These are phyloP conservation scores for Xerocomus potaroensis DNA, from an alignment of 768 basidiomycete species.

Conservation along the genomic window DNA sequence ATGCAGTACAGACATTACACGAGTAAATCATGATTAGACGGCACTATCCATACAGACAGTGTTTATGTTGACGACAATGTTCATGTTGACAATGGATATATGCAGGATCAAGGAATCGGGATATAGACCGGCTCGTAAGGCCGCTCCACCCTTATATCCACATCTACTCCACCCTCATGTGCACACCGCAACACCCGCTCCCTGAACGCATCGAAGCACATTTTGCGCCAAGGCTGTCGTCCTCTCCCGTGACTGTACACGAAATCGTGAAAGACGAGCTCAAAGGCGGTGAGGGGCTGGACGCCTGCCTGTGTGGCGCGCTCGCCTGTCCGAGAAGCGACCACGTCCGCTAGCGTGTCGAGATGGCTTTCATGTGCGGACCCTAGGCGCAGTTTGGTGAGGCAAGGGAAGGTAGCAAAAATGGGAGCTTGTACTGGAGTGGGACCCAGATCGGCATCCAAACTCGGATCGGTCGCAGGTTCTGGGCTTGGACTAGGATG, in stretches of 20 bases:
- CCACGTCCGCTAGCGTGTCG: conserved; percentile 11
- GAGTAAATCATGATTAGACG: too few relatives aligned
- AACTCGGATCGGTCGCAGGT: neutral
- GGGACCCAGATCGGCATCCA: neutral
- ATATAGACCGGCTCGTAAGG: conserved; percentile 27
- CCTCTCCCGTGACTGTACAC: conserved; percentile 9
- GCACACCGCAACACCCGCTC: conserved; percentile 20
- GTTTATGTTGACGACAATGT: too few relatives aligned
- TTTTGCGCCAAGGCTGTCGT: conserved; percentile 11
- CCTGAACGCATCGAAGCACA: conserved; percentile 18
- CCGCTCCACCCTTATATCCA: conserved; percentile 22
- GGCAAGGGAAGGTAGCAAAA: conserved; percentile 8
- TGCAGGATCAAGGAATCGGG: conserved; percentile 10
- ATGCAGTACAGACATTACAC: too few relatives aligned
- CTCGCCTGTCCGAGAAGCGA: conserved; percentile 16
- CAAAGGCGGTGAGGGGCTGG: conserved; percentile 10
- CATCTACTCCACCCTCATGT: conserved; percentile 19
- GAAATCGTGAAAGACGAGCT: conserved; percentile 25
- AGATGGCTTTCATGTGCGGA: conserved; percentile 22
- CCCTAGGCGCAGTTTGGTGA: conserved; percentile 18
- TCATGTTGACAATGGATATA: too few relatives aligned
- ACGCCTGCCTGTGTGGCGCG: conserved; percentile 10
- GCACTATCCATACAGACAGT: neutral
- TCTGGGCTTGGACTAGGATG: neutral
- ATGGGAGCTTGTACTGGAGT: neutral